Evolutionary conservation across 2,329 filamentous ascomycete genomes (phyloP).

Genomic region (Nigrograna mackinnonii): DNA sequence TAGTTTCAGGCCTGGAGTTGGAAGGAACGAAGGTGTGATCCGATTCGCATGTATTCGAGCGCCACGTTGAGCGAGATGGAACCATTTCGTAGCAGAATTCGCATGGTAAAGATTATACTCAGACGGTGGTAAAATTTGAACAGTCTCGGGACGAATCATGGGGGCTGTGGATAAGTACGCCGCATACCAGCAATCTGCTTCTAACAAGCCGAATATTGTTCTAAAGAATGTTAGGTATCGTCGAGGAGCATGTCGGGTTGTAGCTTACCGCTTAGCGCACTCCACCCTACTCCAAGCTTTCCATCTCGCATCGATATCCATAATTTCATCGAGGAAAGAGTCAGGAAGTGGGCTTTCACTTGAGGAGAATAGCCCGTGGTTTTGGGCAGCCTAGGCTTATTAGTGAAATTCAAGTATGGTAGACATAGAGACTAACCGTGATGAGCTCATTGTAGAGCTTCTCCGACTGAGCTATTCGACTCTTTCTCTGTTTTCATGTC

Average conservation of each 20-base stretch:
- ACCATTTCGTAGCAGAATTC: slow-evolving; percentile 38
- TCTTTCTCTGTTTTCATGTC: slow-evolving; percentile 29
- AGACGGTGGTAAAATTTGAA: slow-evolving; percentile 51
- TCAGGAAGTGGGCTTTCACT: slow-evolving; percentile 42
- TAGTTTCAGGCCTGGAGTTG: slow-evolving; percentile 34
- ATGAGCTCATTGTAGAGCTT: slow-evolving; percentile 57
- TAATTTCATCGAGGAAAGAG: slow-evolving; percentile 48
- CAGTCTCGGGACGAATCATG: slow-evolving; percentile 50
- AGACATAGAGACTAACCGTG: slow-evolving; percentile 31
- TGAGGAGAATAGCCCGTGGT: slow-evolving; percentile 54
- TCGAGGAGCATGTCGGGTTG: not conserved
- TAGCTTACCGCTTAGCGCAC: slow-evolving; percentile 48
- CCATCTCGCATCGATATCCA: slow-evolving; percentile 53
- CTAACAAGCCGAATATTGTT: slow-evolving; percentile 51
- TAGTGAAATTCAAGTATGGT: slow-evolving; percentile 6
- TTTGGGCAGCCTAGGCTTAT: slow-evolving; percentile 47
- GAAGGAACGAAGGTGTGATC: slow-evolving; percentile 37
- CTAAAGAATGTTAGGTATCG: slow-evolving; percentile 16
- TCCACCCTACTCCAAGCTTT: slow-evolving; percentile 58
- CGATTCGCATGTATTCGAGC: slow-evolving; percentile 29
- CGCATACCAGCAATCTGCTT: slow-evolving; percentile 53
- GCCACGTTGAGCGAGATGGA: slow-evolving; percentile 32
- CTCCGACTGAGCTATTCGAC: slow-evolving; percentile 51
- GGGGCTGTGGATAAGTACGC: slow-evolving; percentile 52
- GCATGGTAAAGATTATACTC: slow-evolving; percentile 51